Base-by-base conservation (phyloP, 1,139 yeast species). In the Saccharomyces hybrid region DNA sequence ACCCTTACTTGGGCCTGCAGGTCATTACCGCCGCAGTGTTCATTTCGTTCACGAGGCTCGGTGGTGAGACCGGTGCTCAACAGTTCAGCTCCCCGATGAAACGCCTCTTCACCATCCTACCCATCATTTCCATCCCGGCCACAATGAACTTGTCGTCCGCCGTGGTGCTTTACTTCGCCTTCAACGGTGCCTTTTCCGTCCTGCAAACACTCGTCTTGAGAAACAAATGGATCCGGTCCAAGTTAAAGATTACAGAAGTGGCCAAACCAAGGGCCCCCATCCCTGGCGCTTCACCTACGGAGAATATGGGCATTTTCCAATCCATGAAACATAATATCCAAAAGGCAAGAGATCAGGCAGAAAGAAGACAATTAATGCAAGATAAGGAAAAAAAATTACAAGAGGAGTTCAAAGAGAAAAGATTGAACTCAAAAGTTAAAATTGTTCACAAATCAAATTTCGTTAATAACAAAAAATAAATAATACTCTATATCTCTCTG, bases 41-140 rank as follows among this genome's bases (percentile, higher is more conserved):
- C 58, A 80, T 88, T 53, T 77, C 80, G 2, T 84, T 93, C 69
- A 81, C 93, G 69, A 81, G 84, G 72, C 73, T 84, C 46, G 99
- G 98, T 58, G 97, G 97, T 61, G 98, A 93, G 71, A 86, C 95
- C 19, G 97, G 96, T 55, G 85, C 86, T 49, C 82, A 81, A 57
- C 82, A 80, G 61, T 79, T 88, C 72, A 77, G 84, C 55, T 88
- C 91, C 2, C 79, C 78, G 42, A 80, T 89, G 82, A 82, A 82
- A 73, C 86, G 84, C 66, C 72, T 86, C 31, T 80, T 91, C 75
- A 83, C 87, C 51, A 76, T 78, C 57, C 72, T 89, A 64, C 98
- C 98, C 26, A 77, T 90, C 61, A 75, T 85, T 38, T 88, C 97
- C 2, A 84, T 93, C 57, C 83, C 91, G 27, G 81, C 93, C 62